Evolutionary conservation across 352 stramenopile genomes (phyloP).

Genomic region (Globisporangium megalacanthum): DNA sequence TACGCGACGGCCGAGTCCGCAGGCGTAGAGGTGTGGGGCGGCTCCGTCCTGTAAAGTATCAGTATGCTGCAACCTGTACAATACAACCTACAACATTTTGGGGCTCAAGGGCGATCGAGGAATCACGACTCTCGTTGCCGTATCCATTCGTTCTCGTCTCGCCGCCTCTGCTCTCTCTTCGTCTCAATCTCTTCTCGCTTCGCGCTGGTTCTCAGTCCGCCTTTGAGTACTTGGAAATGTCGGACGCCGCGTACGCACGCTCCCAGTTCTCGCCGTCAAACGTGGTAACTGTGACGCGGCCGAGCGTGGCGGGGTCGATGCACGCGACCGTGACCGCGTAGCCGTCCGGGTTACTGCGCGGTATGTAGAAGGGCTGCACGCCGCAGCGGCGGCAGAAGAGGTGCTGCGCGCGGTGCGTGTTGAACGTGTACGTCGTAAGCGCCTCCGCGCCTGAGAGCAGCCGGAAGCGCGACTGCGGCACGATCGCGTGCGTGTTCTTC

Average conservation of each 20-base stretch:
- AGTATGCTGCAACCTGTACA: too few species aligned
- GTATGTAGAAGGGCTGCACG: conserved; percentile 77
- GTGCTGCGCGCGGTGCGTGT: conserved; percentile 73
- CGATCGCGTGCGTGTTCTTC: conserved; percentile 65
- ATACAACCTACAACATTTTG: too few species aligned
- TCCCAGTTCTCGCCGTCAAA: conserved; percentile 84
- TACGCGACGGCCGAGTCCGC: conserved; percentile 9
- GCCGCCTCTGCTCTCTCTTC: too few species aligned
- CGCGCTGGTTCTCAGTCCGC: neutral
- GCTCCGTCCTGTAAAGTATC: too few species aligned
- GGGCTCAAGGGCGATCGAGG: too few species aligned
- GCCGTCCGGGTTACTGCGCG: conserved; percentile 76
- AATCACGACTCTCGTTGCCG: too few species aligned
- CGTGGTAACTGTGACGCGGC: conserved; percentile 41
- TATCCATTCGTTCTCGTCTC: too few species aligned
- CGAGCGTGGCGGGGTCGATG: conserved; percentile 45
- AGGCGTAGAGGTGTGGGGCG: conserved; percentile 1
- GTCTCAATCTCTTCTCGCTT: too few species aligned
- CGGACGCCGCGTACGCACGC: conserved; percentile 22
- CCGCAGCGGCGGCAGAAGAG: conserved; percentile 77
- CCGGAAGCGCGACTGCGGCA: conserved; percentile 49
- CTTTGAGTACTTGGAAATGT: conserved; percentile 37
- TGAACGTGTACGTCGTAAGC: conserved; percentile 80
- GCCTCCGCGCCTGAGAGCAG: conserved; percentile 36
- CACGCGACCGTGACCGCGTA: conserved; percentile 72